phyloP scores from a whole-genome alignment of 768 basidiomycete genomes.

The Cyclocybe cylindracea region DNA sequence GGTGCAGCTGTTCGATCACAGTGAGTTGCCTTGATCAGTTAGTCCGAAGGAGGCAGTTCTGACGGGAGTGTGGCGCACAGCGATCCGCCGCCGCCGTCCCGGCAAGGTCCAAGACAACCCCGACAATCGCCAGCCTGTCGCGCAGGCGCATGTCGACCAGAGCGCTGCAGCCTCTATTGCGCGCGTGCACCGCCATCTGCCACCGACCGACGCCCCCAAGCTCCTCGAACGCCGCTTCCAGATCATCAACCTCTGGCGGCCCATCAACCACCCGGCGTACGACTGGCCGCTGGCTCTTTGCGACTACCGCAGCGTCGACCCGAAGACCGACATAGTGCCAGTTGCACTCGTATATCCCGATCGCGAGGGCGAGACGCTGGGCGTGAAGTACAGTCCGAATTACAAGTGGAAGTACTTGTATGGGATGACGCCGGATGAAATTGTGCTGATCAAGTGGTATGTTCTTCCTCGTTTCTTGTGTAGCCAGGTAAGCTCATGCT shows the following conservation, averaged over 20 bases:
- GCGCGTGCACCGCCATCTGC: constrained; percentile 53
- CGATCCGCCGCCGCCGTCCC: constrained; percentile 33
- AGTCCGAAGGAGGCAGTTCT: too few species aligned
- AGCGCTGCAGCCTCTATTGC: constrained; percentile 42
- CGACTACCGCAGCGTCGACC: constrained; percentile 48
- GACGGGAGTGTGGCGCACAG: too few species aligned
- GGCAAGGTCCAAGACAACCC: constrained; percentile 34
- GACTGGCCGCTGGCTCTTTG: constrained; percentile 56
- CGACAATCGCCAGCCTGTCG: constrained; percentile 45
- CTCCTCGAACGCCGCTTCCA: constrained; percentile 52
- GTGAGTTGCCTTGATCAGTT: constrained; percentile 36
- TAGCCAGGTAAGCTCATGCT: not conserved
- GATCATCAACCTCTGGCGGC: constrained; percentile 64
- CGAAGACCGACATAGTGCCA: constrained; percentile 41
- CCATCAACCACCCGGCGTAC: constrained; percentile 45
- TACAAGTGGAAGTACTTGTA: constrained; percentile 53
- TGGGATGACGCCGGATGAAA: constrained; percentile 49
- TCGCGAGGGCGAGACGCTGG: constrained; percentile 52
- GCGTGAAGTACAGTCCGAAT: constrained; percentile 43
- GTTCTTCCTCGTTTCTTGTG: not conserved
- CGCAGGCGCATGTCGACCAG: constrained; percentile 53
- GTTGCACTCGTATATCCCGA: constrained; percentile 49
- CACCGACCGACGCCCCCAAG: constrained; percentile 40
- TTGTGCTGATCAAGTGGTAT: constrained; percentile 49
- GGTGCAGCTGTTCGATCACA: constrained; percentile 63